Base-by-base conservation (phyloP, 768 basidiomycete genomes). In the Boletus pseudopeckii region DNA sequence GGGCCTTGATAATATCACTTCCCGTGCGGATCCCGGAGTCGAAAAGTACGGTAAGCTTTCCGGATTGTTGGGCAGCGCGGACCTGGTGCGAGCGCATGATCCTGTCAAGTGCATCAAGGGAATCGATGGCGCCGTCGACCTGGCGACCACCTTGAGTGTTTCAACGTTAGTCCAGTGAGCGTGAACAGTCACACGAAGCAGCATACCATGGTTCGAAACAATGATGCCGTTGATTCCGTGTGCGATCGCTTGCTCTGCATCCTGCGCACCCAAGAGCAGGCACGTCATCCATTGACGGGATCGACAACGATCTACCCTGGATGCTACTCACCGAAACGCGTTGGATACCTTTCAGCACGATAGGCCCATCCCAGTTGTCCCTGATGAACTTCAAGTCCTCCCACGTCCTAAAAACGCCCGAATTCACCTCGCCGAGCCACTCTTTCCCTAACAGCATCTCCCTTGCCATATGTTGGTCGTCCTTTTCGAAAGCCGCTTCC, bases 331-430 rank as follows among this genome's bases (percentile, higher is more conserved):
- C 85, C 55, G 78, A 72, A 17, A 81, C 79, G 42, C 73, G 74
- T 63, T 90, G 85, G 50, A 93, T 88, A 3, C 89, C 90, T 66
- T 92, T 92, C 45, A 92, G 71, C 17, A 91, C 71, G 49, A 92
- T 69, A 1, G 86, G 86, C 0, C 89, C 88, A 15, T 88, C 80
- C 90, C 89, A 92, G 51, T 86, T 81, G 22, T 85, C 77, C 62
- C 80, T 76, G 56, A 92, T 64, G 58, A 90, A 81, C 60, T 75
- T 75, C 53, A 92, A 65, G 51, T 91, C 82, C 47, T 89, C 80
- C 90, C 90, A 92, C 11, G 77, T 71, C 60, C 76, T 79, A 63
- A 80, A 90, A 28, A 70, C 49, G 2, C 89, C 87, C 13, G 84
- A 83, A 61, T 79, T 84, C 15, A 72, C 71, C 67, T 90, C 84